These are phyloP conservation scores for Coemansia sp. DNA, from an alignment of 371 early-diverging fungal genomes.

Conservation along the genomic window DNA sequence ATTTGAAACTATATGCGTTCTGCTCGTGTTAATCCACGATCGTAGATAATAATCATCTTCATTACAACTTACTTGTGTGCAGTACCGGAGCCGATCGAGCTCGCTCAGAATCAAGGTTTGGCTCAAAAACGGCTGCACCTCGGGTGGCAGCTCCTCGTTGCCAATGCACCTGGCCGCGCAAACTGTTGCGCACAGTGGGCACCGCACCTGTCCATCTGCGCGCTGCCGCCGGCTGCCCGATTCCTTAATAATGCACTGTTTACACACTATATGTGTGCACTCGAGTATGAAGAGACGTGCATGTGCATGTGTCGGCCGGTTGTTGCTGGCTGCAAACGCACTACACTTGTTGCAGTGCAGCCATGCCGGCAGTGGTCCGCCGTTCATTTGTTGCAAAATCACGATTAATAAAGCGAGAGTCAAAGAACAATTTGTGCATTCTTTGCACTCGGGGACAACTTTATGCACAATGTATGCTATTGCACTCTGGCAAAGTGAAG, in stretches of 20 bases:
- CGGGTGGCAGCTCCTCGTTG: constrained; percentile 11
- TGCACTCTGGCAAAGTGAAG: not conserved
- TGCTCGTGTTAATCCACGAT: too few relatives aligned
- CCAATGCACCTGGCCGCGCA: constrained; percentile 33
- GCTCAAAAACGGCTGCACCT: constrained; percentile 30
- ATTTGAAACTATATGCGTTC: constrained; percentile 48
- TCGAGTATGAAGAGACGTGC: constrained; percentile 21
- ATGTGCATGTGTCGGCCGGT: not conserved
- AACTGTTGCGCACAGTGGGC: constrained; percentile 25
- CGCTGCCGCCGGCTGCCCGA: not conserved
- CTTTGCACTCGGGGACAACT: not conserved
- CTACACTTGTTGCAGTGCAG: constrained; percentile 38
- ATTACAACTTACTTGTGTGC: constrained; percentile 20
- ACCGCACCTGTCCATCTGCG: not conserved
- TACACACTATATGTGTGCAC: constrained; percentile 40
- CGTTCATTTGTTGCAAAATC: not conserved
- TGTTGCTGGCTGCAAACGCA: constrained; percentile 17
- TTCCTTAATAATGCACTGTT: constrained; percentile 4
- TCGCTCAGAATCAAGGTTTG: constrained; percentile 18
- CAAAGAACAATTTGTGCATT: not conserved
- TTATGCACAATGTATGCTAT: constrained; percentile 7
- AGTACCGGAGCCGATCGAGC: constrained; percentile 36
- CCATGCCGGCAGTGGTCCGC: constrained; percentile 15
- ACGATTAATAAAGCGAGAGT: not conserved
- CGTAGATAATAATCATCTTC: too few relatives aligned